A percentile compares a stretch with the other conserved stretches of the same genome.
These are phyloP conservation scores for Teratosphaeria gauchensis DNA, from an alignment of 2,329 filamentous ascomycete genomes.

Conservation along the genomic window DNA sequence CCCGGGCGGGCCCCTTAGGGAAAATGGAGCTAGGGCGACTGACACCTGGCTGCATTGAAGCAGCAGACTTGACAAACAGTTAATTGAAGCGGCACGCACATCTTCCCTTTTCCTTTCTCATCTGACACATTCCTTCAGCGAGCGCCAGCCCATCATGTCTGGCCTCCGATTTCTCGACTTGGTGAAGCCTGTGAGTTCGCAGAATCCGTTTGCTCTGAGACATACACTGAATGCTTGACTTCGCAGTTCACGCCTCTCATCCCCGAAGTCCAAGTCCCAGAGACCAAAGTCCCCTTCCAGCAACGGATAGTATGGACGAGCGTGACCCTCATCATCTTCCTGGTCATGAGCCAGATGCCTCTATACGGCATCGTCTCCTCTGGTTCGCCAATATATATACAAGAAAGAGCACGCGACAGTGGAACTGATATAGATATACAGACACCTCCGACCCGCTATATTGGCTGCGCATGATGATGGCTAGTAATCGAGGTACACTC, in stretches of 20 bases:
- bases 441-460: conserved; percentile 92
- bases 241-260: conserved; percentile 71
- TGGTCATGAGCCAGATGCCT: conserved; percentile 99
- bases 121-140: neutral
- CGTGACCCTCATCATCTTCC: conserved; percentile 84
- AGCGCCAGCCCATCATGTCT: neutral
- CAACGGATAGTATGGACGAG: conserved; percentile 53
- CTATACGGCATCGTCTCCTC: conserved; percentile 97
- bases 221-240: neutral
- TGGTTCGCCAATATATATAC: conserved; percentile 16
- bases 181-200: conserved; percentile 54
- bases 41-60: neutral
- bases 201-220: neutral
- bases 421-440: neutral
- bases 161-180: conserved; percentile 89
- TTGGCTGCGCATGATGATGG: conserved; percentile 99
- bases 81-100: neutral
- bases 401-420: conserved; percentile 9
- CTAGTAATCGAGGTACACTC: conserved; percentile 63
- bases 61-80: neutral
- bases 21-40: neutral
- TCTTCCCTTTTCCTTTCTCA: neutral
- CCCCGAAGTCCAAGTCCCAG: conserved; percentile 95
- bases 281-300: conserved; percentile 98
- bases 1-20: neutral